Base-by-base conservation (phyloP, 345 rosid species). In the Pistacia vera region DNA sequence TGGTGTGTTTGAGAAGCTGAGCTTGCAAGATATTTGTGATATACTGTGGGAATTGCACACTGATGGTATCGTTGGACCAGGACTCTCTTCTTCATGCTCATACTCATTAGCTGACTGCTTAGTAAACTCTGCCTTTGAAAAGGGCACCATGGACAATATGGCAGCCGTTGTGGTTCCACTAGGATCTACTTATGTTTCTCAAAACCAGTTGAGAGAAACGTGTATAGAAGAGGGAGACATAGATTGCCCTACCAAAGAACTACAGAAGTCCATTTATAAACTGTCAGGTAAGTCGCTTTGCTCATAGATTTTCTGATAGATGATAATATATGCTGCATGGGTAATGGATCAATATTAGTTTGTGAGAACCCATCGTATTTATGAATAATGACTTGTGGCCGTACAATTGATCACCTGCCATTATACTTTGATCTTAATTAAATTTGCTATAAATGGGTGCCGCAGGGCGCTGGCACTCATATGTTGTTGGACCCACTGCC, bases 61-160 rank as follows among this genome's bases (percentile, higher is more conserved):
- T 33, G 83, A 81, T 70, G 89, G 82, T 66, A 77, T 79, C 30
- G 64, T 74, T 65, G 78, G 83, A 60, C 78, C 86, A 13, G 86
- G 83, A 72, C 46, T 84, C 41, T 80, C 95, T 83, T 82, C 94
- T 61, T 81, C 91, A 70, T 93, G 94, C 83, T 82, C 92, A 64
- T 80, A 77, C 72, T 93, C 97, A 11, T 81, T 91, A 73, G 97
- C 98, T 83, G 90, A 91, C 83, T 93, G 97, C 80, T 79, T 95
- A 79, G 92, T 86, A 63, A 86, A 88, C 76, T 78, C 89, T 63
- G 98, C 97, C 62, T 87, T 85, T 73, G 85, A 88, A 73, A 84
- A 79, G 82, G 98, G 98, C 68, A 95, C 97, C 72, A 85, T 78
- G 92, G 97, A 95, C 83, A 95, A 95, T 76, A 75, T 90, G 85